Evolutionary conservation across 805 yeast genomes (phyloP).

Genomic region (Candida maltosa): DNA sequence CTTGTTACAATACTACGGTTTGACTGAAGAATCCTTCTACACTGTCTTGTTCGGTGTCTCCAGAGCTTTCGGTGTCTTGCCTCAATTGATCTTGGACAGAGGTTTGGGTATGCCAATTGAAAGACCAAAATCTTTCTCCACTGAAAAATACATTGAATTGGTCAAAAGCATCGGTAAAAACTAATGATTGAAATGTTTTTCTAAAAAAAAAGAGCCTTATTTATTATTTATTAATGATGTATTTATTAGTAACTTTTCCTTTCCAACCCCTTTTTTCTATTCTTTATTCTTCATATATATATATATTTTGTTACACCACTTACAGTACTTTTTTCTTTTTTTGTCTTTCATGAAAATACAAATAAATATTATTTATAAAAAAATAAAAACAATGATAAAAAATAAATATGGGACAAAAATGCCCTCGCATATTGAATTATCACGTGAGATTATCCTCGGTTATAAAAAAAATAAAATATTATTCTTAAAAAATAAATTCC

Average conservation of each 20-base stretch:
- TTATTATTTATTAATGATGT: neutral
- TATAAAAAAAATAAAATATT: too few relatives aligned
- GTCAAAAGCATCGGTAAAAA: constrained; percentile 44
- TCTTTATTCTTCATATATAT: neutral
- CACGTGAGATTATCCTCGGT: too few relatives aligned
- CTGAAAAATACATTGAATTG: constrained; percentile 85
- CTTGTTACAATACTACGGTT: constrained; percentile 74
- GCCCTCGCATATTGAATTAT: too few relatives aligned
- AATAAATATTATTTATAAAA: too few relatives aligned
- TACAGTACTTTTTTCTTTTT: too few relatives aligned
- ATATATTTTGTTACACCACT: too few relatives aligned
- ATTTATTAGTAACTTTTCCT: neutral
- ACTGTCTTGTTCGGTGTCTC: constrained; percentile 83
- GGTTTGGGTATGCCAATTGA: constrained; percentile 76
- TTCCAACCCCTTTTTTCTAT: neutral
- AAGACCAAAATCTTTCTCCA: constrained; percentile 86
- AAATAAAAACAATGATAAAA: too few relatives aligned
- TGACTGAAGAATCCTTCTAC: constrained; percentile 69
- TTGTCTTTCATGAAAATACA: too few relatives aligned
- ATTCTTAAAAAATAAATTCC: too few relatives aligned
- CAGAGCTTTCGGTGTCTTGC: constrained; percentile 74
- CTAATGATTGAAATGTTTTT: neutral
- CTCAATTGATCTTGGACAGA: constrained; percentile 79
- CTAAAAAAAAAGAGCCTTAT: neutral
- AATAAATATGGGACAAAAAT: too few relatives aligned